These are phyloP conservation scores for Panus rudis DNA, from an alignment of 768 basidiomycete genomes.

Conservation along the genomic window DNA sequence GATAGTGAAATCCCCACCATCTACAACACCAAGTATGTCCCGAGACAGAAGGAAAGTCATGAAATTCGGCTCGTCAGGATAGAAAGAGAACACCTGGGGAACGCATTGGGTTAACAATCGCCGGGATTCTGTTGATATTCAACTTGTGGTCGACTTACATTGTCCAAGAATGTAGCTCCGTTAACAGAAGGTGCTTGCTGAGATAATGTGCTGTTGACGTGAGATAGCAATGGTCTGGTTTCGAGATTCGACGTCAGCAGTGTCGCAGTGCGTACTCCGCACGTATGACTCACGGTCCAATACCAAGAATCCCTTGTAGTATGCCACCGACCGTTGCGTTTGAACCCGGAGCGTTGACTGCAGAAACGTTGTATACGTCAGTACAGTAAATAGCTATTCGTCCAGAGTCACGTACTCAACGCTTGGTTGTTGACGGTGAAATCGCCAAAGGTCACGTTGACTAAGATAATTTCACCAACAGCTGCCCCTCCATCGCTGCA, in stretches of 20 bases:
- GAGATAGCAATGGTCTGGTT: neutral
- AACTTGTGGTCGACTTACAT: neutral
- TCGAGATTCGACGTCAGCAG: too few species aligned
- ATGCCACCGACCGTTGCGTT: neutral
- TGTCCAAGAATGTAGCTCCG: neutral
- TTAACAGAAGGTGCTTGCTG: neutral
- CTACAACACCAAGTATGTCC: neutral
- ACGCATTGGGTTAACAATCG: neutral
- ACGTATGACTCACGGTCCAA: constrained; percentile 2
- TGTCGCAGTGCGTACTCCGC: neutral
- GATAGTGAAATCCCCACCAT: constrained; percentile 8
- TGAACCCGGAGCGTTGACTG: constrained; percentile 3
- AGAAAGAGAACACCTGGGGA: constrained; percentile 3
- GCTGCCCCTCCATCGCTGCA: constrained; percentile 1
- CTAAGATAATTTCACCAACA: neutral
- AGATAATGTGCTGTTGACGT: neutral
- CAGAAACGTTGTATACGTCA: neutral
- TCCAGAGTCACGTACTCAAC: constrained; percentile 3
- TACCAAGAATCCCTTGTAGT: constrained; percentile 2
- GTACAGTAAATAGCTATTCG: neutral
- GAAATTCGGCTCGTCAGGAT: constrained; percentile 7
- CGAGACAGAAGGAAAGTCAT: constrained; percentile 7
- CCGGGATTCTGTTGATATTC: neutral
- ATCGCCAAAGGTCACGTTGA: constrained; percentile 1
- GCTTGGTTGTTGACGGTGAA: constrained; percentile 3